Base-by-base conservation (phyloP, 176 grass and related monocot genomes). In the Microstegium vimineum region DNA sequence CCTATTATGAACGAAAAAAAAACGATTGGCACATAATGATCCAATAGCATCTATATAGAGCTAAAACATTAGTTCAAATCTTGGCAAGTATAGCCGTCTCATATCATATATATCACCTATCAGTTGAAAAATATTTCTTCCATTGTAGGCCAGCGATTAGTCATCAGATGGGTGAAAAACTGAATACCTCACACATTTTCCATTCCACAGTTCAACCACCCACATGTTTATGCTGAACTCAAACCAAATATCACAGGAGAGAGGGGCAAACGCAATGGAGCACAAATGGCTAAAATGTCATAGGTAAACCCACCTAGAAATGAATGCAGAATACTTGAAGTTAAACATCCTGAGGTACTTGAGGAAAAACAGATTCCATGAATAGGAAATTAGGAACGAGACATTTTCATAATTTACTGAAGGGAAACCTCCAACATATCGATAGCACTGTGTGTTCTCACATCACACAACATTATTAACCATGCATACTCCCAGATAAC, bases 381-480 rank as follows among this genome's bases (percentile, higher is more conserved):
- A 46, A 28, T 16, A 71, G 25, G 40, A 72, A 72, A 46, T 9
- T 8, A 71, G 41, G 69, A 72, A 30, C 15, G 7, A 46, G 6
- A 8, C 14, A 46, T 10, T 46, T 71, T 46, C 41, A 30, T 22
- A 47, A 71, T 26, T 23, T 25, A 69, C 36, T 69, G 0, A 41
- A 41, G 36, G 4, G 5, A 41, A 69, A 26, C 12, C 66, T n/a
- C 10, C 67, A 71, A 71, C 37, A 71, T 40, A 71, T 45, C 12
- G 8, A 71, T 42, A 72, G 25, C 2, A 43, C 5, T 72, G 26
- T 30, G 40, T 72, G 40, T 72, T 46, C 69, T 72, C 41, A 72
- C 41, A 72, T 30, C 42, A 47, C 69, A 71, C 69, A 47, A 72
- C 7, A 72, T 46, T 72, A 72, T 71, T 72, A 72, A 72, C 69